Base-by-base conservation (phyloP, 441 rosid species). In the Pelargonium australe region DNA sequence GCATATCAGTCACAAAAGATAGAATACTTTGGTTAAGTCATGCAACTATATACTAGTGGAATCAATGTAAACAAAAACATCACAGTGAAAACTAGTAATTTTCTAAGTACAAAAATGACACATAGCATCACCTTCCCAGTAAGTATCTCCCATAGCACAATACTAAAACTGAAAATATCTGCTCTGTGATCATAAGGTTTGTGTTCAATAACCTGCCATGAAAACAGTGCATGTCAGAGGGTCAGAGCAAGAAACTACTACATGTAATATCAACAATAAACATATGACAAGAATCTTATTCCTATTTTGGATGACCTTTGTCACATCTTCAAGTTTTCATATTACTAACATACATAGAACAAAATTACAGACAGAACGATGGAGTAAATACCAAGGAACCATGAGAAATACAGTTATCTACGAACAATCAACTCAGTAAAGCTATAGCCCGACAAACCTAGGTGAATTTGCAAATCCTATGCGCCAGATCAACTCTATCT, bases 61-160 rank as follows among this genome's bases (percentile, higher is more conserved):
- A 28, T 28, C 8, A 12, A 28, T 2, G 25, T 61, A 23, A 20
- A 9, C 31, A 57, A 16, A 7, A 63, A 28, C 41, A 55, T 57
- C 51, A 44, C 8, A 31, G 5, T 7, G 13, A 58, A 41, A 10
- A 16, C 37, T 55, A 25, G 34, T 41, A 37, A 63, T 37, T 66
- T 28, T 16, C 55, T 68, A 25, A 53, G 45, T 3, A 67, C 67
- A 37, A 72, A 20, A 63, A 31, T 37, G 75, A 65, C 7, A 49
- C 55, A 31, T 0, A 28, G 68, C 4, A 31, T 77, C 76, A 86
- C 95, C 89, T 88, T 80, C 71, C 91, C 91, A 0, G 88, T 85
- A 63, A 86, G 87, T 75, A 88, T 71, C 81, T 88, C 94, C 94
- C 94, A 88, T 7, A 88, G 79, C 74, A 88, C 80, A 55, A 88